Conservation (phyloP, 2,329 filamentous ascomycete species). For the Plectosphaerella sp. region DNA sequence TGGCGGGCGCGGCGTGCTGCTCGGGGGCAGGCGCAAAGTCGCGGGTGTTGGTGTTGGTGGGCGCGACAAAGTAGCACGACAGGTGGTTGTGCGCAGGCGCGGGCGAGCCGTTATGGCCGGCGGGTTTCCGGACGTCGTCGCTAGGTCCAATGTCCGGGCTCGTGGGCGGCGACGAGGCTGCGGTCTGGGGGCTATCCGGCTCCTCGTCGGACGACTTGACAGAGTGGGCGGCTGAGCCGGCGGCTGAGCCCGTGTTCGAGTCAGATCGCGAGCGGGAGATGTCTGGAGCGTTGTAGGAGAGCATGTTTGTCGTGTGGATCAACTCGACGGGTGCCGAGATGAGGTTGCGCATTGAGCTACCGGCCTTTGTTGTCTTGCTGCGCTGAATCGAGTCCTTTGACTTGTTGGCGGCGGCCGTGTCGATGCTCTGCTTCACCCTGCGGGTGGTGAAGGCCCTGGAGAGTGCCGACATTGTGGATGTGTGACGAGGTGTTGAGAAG, state of each 20-base stretch:
- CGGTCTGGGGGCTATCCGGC: conserved; percentile 58
- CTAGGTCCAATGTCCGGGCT: conserved; percentile 60
- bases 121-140: conserved; percentile 30
- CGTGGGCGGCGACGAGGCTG: conserved; percentile 58
- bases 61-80: conserved; percentile 60
- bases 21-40: conserved; percentile 33
- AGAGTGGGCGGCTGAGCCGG: conserved; percentile 35
- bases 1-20: conserved; percentile 51
- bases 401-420: conserved; percentile 34
- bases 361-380: conserved; percentile 45
- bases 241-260: conserved; percentile 35
- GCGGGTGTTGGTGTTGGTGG: conserved; percentile 37
- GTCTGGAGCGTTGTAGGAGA: conserved; percentile 91
- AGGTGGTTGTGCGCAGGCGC: conserved; percentile 62
- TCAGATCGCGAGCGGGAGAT: conserved; percentile 44
- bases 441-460: conserved; percentile 69
- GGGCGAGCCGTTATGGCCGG: conserved; percentile 24
- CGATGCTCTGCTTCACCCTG: conserved; percentile 54
- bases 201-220: conserved; percentile 65
- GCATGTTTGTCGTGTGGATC: conserved; percentile 91
- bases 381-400: conserved; percentile 32
- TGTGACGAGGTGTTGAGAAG: background rate
- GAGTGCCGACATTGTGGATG: conserved; percentile 49
- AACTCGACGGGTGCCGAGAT: conserved; percentile 87
- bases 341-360: conserved; percentile 55